Percentiles rank a stretch among this genome's conserved stretches.
These are phyloP conservation scores for Haplosporangium sp. DNA, from an alignment of 371 early-diverging fungal species.

Conservation along the genomic window DNA sequence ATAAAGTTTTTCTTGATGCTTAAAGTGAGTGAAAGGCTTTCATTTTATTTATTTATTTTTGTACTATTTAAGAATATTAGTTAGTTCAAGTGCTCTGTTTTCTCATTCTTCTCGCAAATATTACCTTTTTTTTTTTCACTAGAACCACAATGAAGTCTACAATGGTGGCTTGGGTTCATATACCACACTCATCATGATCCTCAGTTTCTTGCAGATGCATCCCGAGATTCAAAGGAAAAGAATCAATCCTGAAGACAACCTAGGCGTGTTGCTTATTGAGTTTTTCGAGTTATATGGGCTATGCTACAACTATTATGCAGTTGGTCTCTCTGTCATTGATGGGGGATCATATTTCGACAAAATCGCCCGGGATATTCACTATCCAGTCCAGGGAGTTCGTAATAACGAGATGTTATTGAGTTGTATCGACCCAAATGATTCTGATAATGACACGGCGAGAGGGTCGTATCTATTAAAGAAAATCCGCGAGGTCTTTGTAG, in stretches of 20 bases:
- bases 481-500: constrained; percentile 42
- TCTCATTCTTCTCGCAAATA: not conserved
- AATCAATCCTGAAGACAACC: constrained; percentile 78
- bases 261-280: constrained; percentile 93
- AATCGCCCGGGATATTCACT: constrained; percentile 59
- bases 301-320: constrained; percentile 73
- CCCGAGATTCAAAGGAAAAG: constrained; percentile 78
- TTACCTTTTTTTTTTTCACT: not conserved
- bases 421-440: constrained; percentile 74
- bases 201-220: constrained; percentile 93
- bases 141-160: constrained; percentile 83
- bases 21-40: not conserved
- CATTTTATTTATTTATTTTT: not conserved
- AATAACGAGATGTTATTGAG: constrained; percentile 34
- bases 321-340: constrained; percentile 76
- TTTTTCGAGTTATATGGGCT: constrained; percentile 96
- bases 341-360: constrained; percentile 62
- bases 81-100: not conserved
- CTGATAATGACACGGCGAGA: constrained; percentile 68
- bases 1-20: constrained; percentile 38
- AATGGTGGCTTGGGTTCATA: constrained; percentile 95
- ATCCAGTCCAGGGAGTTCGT: no score
- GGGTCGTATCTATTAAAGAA: constrained; percentile 52
- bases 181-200: constrained; percentile 85
- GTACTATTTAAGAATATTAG: no score